These are phyloP conservation scores for Anthoceros angustus DNA, from an alignment of 225 moss, liverwort and hornwort species.

Conservation along the genomic window DNA sequence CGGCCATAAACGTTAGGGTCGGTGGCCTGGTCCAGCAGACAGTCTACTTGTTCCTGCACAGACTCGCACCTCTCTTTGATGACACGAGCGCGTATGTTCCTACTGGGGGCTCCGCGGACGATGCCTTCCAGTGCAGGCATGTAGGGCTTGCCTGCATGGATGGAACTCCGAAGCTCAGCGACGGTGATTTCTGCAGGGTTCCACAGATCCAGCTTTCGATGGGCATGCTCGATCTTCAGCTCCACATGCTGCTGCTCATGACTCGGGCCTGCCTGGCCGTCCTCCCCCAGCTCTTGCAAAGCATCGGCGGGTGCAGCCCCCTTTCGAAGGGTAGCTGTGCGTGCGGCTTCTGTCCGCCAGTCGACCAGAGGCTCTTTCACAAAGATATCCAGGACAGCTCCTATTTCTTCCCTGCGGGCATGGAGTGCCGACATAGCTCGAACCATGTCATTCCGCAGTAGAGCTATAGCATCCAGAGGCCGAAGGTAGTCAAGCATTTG, in stretches of 20 bases:
- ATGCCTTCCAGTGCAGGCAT: conserved; percentile 42
- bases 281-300: conserved; percentile 7
- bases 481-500: conserved; percentile 69
- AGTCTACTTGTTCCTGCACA: conserved; percentile 76
- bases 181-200: conserved; percentile 72
- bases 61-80: conserved; percentile 35
- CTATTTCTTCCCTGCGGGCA: conserved; percentile 45
- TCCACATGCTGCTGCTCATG: conserved; percentile 62
- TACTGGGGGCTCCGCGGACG: conserved; percentile 39
- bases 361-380: conserved; percentile 88
- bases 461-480: conserved; percentile 54
- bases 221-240: conserved; percentile 75
- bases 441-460: conserved; percentile 75
- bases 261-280: conserved; percentile 20
- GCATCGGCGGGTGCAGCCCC: not conserved
- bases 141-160: conserved; percentile 73
- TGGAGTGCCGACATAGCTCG: conserved; percentile 57
- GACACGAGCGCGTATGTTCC: conserved; percentile 42
- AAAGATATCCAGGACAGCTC: conserved; percentile 88
- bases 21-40: conserved; percentile 77
- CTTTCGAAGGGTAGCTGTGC: not conserved
- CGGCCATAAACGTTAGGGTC: conserved; percentile 83
- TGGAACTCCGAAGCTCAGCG: conserved; percentile 53
- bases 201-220: conserved; percentile 70
- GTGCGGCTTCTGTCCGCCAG: conserved; percentile 60